Evolutionary conservation across 208 protist species (phyloP).

Genomic region (Trypanosoma congolense): DNA sequence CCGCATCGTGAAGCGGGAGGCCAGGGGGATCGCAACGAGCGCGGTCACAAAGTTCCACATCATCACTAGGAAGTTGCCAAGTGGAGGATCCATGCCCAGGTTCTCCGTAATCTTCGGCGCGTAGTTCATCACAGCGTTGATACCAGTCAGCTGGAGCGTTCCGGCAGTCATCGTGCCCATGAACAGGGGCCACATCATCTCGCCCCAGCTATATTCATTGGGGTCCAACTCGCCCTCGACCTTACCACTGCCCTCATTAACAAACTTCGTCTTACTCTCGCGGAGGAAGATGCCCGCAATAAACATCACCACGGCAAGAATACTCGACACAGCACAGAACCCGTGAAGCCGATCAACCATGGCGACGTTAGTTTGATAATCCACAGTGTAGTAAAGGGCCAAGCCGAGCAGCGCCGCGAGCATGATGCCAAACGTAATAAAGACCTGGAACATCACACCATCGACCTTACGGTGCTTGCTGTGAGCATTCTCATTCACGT

Average conservation of each 20-base stretch:
- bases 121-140: slow-evolving; percentile 88
- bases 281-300: slow-evolving; percentile 33
- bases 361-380: not conserved
- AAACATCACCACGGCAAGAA: slow-evolving; percentile 49
- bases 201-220: slow-evolving; percentile 44
- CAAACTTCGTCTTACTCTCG: slow-evolving; percentile 7
- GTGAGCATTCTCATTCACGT: slow-evolving; percentile 6
- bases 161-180: slow-evolving; percentile 50
- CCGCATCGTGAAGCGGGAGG: slow-evolving; percentile 60
- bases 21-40: slow-evolving; percentile 66
- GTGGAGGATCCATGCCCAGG: slow-evolving; percentile 53
- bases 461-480: not conserved
- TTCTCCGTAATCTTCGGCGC: slow-evolving; percentile 70
- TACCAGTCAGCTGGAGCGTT: slow-evolving; percentile 79
- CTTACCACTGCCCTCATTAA: slow-evolving; percentile 18
- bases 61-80: slow-evolving; percentile 83
- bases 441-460: slow-evolving; percentile 5
- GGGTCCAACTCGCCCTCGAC: slow-evolving; percentile 18
- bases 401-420: not conserved
- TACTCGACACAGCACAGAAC: slow-evolving; percentile 56
- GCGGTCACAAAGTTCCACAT: slow-evolving; percentile 84
- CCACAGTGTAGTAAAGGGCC: not conserved
- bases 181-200: slow-evolving; percentile 47
- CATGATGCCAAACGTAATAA: slow-evolving; percentile 7
- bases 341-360: slow-evolving; percentile 24